These are phyloP conservation scores for Thielaviopsis cerberus DNA, from an alignment of 2,329 filamentous ascomycete species.

Conservation along the genomic window DNA sequence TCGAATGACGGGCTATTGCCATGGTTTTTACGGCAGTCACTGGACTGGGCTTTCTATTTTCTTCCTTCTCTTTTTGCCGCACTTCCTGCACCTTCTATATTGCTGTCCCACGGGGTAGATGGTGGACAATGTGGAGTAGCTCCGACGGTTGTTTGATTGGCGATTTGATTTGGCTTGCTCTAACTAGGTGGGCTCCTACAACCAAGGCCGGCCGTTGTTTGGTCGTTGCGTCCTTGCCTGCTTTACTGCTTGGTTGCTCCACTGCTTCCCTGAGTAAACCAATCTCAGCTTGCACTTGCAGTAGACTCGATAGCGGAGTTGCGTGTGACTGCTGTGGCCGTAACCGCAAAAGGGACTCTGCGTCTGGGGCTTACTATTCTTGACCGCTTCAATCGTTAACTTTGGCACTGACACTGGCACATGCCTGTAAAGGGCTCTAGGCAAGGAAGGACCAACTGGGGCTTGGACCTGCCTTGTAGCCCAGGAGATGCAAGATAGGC, in stretches of 20 bases:
- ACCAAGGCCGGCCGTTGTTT: not conserved
- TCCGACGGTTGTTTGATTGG: not conserved
- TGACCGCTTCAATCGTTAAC: too few species aligned
- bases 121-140: not conserved
- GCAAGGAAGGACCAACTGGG: too few species aligned
- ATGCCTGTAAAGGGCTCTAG: not conserved
- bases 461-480: not conserved
- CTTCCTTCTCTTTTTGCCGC: not conserved
- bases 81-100: not conserved
- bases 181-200: not conserved
- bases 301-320: not conserved
- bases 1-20: not conserved
- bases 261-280: not conserved
- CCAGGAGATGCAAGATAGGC: not conserved
- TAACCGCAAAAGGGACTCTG: too few species aligned
- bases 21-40: not conserved
- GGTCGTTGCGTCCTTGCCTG: not conserved
- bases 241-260: too few species aligned
- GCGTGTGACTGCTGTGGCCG: not conserved
- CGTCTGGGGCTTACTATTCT: too few species aligned
- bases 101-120: not conserved
- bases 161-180: not conserved
- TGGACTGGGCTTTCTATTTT: not conserved
- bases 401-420: not conserved
- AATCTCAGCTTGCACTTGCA: not conserved